Evolutionary conservation across 371 early-diverging fungal species (phyloP).

Genomic region (Mucor lusitanicus): DNA sequence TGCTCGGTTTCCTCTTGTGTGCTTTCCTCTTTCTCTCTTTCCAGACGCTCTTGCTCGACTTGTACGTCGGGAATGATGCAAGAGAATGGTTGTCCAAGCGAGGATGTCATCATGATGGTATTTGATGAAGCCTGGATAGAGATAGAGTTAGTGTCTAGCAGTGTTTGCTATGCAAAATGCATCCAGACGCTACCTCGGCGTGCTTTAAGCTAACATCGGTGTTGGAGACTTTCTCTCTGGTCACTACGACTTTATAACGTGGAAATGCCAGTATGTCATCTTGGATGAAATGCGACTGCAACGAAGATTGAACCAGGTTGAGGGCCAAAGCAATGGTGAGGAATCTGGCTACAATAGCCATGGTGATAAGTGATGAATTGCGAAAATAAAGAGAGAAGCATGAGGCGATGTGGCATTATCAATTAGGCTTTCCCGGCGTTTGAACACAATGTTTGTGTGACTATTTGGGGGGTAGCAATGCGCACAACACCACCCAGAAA

Average conservation of each 20-base stretch:
- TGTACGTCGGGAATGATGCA: constrained; percentile 50
- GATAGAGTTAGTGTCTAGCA: background rate
- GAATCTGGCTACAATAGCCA: background rate
- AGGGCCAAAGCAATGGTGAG: background rate
- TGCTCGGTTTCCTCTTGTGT: constrained; percentile 26
- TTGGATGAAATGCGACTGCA: constrained; percentile 43
- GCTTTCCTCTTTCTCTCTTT: constrained; percentile 15
- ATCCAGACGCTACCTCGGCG: constrained; percentile 5
- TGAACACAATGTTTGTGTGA: constrained; percentile 1
- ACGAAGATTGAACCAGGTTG: background rate
- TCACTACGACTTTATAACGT: constrained; percentile 48
- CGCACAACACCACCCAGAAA: background rate
- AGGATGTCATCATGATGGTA: constrained; percentile 43
- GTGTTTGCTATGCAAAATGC: background rate
- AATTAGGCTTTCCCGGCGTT: background rate
- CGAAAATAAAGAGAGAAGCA: background rate
- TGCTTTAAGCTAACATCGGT: constrained; percentile 28
- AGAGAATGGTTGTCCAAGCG: constrained; percentile 51
- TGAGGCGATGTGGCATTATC: background rate
- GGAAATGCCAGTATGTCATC: constrained; percentile 59
- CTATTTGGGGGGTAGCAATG: background rate
- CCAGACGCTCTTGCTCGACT: constrained; percentile 12
- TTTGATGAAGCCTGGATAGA: background rate
- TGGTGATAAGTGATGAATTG: background rate
- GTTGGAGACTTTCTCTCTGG: constrained; percentile 42